Conservation (phyloP, 108 stramenopile genomes). For the Stephanodiscus triporus region DNA sequence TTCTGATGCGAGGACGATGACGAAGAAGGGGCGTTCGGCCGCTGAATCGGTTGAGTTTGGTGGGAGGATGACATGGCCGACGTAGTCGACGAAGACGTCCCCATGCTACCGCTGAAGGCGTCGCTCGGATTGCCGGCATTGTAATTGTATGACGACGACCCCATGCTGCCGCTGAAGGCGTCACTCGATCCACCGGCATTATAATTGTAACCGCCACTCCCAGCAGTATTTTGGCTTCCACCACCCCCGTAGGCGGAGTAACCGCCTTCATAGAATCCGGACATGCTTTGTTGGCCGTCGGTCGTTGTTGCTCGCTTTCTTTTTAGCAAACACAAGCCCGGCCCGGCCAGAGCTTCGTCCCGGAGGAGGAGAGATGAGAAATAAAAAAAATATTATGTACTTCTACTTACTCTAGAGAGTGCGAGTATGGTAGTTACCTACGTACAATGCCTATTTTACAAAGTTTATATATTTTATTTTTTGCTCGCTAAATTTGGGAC, state of each 20-base stretch:
- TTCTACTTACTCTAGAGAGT: too few species aligned
- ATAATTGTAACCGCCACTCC: slow-evolving; percentile 30
- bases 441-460: too few species aligned
- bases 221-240: slow-evolving; percentile 19
- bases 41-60: slow-evolving; percentile 41
- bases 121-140: slow-evolving; percentile 18
- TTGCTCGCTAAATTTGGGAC: not conserved
- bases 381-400: too few species aligned
- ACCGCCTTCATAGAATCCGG: slow-evolving; percentile 46
- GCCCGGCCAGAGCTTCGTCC: too few species aligned
- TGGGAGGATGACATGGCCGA: slow-evolving; percentile 24
- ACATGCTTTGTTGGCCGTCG: not conserved
- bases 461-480: too few species aligned
- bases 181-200: slow-evolving; percentile 15
- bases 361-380: too few species aligned
- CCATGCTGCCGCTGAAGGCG: slow-evolving; percentile 40
- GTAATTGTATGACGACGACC: slow-evolving; percentile 2
- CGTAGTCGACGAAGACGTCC: not conserved
- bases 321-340: too few species aligned
- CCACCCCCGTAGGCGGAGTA: slow-evolving; percentile 38
- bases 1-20: slow-evolving; percentile 14
- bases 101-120: slow-evolving; percentile 49
- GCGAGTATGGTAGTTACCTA: too few species aligned
- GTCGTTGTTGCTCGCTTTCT: too few species aligned
- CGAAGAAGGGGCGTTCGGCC: slow-evolving; percentile 16